Conservation (phyloP, 2,329 filamentous ascomycete genomes). For the Fusarium bulbicola region DNA sequence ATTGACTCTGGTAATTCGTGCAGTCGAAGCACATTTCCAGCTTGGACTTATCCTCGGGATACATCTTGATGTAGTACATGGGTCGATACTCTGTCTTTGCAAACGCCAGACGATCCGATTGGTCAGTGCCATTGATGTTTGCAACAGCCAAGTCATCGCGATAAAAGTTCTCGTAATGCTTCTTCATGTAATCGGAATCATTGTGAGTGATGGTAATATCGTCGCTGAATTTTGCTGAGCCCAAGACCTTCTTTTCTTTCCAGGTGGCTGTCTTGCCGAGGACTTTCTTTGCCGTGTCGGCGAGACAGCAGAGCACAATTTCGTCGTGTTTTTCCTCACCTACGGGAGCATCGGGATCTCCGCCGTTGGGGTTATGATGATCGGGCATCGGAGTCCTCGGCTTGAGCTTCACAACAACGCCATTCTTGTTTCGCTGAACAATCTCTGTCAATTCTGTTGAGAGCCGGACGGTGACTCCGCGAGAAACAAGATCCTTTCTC, state of each 20-base stretch:
- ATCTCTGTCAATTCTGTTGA: constrained; percentile 22
- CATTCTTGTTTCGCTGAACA: constrained; percentile 13
- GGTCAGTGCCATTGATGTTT: constrained; percentile 14
- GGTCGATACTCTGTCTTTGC: constrained; percentile 27
- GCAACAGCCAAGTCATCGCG: constrained; percentile 18
- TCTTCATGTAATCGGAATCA: constrained; percentile 27
- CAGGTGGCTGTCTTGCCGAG: constrained; percentile 22
- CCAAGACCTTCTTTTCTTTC: constrained; percentile 26
- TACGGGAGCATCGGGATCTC: constrained; percentile 12
- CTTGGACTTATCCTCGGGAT: constrained; percentile 25
- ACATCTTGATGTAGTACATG: constrained; percentile 36
- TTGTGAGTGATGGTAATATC: constrained; percentile 28
- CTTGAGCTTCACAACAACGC: constrained; percentile 20
- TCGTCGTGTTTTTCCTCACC: constrained; percentile 24
- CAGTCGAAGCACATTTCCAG: constrained; percentile 31
- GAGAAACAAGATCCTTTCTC: constrained; percentile 18
- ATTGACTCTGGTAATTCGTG: constrained; percentile 31
- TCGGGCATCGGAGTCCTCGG: constrained; percentile 12
- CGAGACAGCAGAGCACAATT: constrained; percentile 25
- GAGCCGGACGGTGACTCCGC: constrained; percentile 6
- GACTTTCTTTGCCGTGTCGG: constrained; percentile 17
- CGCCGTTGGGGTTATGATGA: constrained; percentile 21
- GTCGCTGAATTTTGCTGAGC: constrained; percentile 25
- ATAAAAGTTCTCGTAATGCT: constrained; percentile 31
- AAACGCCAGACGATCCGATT: constrained; percentile 13